phyloP scores from a whole-genome alignment of 169 alveolate genomes.

The Plasmodium malariae region DNA sequence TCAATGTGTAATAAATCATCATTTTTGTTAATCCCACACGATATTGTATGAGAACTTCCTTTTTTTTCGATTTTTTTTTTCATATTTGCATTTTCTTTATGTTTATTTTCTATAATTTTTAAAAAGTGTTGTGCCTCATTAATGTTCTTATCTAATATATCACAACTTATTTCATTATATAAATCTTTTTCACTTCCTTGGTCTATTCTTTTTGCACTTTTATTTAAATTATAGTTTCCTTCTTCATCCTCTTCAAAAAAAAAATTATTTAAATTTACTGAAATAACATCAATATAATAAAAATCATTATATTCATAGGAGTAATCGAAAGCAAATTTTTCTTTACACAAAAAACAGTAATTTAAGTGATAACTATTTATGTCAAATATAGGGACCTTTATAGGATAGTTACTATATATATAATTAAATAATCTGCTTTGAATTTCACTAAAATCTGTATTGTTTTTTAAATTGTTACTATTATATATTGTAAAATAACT shows the following conservation, averaged over 20 bases:
- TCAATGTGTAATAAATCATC: background rate
- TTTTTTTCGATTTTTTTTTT: background rate
- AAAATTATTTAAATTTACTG: slow-evolving; percentile 54
- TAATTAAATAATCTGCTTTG: slow-evolving; percentile 36
- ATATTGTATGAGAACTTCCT: too few species aligned
- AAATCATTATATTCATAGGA: slow-evolving; percentile 67
- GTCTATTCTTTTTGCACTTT: background rate
- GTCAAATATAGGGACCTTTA: slow-evolving; percentile 39
- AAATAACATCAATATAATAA: slow-evolving; percentile 45
- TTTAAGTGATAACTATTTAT: slow-evolving; percentile 31
- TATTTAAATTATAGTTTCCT: background rate
- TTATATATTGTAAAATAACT: slow-evolving; percentile 29
- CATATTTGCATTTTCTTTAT: background rate
- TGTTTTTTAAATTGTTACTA: slow-evolving; percentile 10
- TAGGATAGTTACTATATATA: slow-evolving; percentile 42
- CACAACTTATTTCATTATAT: background rate
- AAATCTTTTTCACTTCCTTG: background rate
- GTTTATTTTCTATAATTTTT: background rate
- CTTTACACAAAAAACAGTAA: slow-evolving; percentile 56
- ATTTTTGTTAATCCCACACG: too few species aligned
- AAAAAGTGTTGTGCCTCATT: background rate
- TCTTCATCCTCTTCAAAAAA: slow-evolving; percentile 3
- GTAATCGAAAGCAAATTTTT: slow-evolving; percentile 25
- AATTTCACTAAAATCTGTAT: slow-evolving; percentile 15
- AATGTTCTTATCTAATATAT: background rate